Base-by-base conservation (phyloP, 352 stramenopile genomes). In the Pythium sp. region DNA sequence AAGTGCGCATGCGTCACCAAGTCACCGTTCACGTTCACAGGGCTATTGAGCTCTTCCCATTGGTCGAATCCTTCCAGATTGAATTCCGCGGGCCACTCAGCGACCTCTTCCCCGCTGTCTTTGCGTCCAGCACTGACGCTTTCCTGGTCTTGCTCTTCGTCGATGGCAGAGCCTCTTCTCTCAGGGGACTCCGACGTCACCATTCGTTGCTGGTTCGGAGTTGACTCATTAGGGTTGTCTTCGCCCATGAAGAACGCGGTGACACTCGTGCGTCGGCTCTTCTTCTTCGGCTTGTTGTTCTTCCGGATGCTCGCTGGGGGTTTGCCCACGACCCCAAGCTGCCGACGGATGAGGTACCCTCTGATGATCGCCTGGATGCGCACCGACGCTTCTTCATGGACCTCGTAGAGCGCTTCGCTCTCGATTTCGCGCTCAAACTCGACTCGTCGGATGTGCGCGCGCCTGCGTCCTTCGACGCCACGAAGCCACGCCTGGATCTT, bases 11-110 rank as follows among this genome's bases (percentile, higher is more conserved):
- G 62, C 1, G 77, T 84, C 26, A 82, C 76, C 1, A 57, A 66
- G 15, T 81, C 72, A 5, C 73, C 76, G 18, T 72, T 24, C 2
- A 41, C 34, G 0, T 28, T 78, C 2, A 63, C 58, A 1, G 63
- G n/a, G 38, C 77, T 76, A 41, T 78, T 80, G 8, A 91, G 72
- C 5, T 87, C 80, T 15, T 82, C 73, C 81, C 81, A 90, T n/a
- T 72, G 73, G 32, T 90, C 79, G 5, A 69, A 41, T 0, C 67
- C 36, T 36, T 91, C 81, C 9, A 87, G 61, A 56, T 90, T 77
- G 12, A 90, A 56, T 60, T 88, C 77, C 28, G 75, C n/a, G 1
- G 84, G 84, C 84, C 84, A 92, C 24, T 77, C 64, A 0, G 60
- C 70, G 2, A 75, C 61, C 4, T 80, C 63, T 2, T 78, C 71